Conservation (phyloP, 2,329 filamentous ascomycete genomes). For the Fusarium brevicatenulatum region DNA sequence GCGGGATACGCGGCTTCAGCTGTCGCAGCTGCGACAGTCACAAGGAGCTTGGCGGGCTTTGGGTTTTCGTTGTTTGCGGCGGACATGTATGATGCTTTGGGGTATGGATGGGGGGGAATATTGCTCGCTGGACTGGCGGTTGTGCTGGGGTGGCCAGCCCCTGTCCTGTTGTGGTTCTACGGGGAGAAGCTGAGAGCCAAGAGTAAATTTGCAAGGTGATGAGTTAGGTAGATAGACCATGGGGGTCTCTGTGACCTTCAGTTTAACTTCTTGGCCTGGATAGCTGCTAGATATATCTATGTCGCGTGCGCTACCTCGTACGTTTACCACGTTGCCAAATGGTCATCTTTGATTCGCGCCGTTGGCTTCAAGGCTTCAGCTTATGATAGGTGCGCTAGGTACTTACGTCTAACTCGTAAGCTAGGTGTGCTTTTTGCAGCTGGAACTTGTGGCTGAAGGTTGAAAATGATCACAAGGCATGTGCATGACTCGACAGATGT, state of each 20-base stretch:
- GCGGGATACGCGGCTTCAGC: neutral
- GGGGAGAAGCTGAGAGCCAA: neutral
- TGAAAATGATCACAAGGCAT: neutral
- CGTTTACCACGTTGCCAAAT: neutral
- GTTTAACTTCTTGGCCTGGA: neutral
- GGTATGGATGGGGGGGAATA: neutral
- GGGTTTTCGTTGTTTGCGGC: neutral
- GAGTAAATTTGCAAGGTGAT: neutral
- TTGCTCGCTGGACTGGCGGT: neutral
- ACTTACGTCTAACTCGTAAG: fast-evolving
- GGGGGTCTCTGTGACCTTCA: too few relatives aligned
- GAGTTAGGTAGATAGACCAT: too few relatives aligned
- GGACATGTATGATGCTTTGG: neutral
- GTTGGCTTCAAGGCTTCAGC: neutral
- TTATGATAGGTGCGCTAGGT: neutral
- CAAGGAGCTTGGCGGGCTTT: neutral
- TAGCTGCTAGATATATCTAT: neutral
- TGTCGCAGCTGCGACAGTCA: neutral
- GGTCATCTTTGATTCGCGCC: neutral
- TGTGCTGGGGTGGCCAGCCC: neutral
- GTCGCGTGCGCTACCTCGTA: too few relatives aligned
- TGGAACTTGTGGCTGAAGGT: neutral
- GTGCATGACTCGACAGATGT: neutral
- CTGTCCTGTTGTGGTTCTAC: neutral
- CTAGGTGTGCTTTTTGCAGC: fast-evolving